Base-by-base conservation (phyloP, 805 yeast genomes). In the Cyberlindnera misumaiensis region DNA sequence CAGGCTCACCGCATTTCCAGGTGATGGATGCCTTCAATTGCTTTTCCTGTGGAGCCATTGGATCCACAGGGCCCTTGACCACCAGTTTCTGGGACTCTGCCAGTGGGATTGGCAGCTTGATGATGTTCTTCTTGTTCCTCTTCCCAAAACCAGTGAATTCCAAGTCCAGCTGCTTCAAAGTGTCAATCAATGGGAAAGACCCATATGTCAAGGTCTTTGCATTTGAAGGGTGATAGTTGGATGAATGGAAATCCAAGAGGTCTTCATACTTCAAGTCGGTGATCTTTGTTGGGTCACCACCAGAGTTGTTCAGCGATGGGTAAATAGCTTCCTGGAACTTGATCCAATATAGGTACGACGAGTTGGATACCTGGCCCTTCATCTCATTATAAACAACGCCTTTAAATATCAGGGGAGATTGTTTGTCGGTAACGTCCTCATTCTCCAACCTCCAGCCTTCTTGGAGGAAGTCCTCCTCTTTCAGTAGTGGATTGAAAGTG, bases 361-460 rank as follows among this genome's bases (percentile, higher is more conserved):
- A 75, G 58, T 87, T 90, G 0, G 96, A 83, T 55, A 86, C 76
- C 61, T 90, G 97, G 8, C 98, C 98, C 62, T 93, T 93, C 98
- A 93, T 93, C 63, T 93, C 98, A 57, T 93, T 93, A 59, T 84
- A 93, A 3, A 93, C 98, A 26, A 93, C 98, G 33, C 98, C 98
- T 60, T 93, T 93, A 60, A 87, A 86, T 4, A 66, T 67, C 30
- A 93, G 55, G 1, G 86, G 83, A 11, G 85, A 70, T 0, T 51
- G 42, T 12, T 65, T 63, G 55, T 89, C 88, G 6, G 69, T 59
- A 5, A 77, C 60, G 38, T 68, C 70, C 38, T 73, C 73, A 48
- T 86, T 76, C 59, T 93, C 98, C 29, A 93, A 64, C 56, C 98
- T 77, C 98, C 98, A 93, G 28, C 98, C 98, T 63, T 93, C 98